phyloP scores from a whole-genome alignment of 208 protist species.

The Acanthamoeba royreba region DNA sequence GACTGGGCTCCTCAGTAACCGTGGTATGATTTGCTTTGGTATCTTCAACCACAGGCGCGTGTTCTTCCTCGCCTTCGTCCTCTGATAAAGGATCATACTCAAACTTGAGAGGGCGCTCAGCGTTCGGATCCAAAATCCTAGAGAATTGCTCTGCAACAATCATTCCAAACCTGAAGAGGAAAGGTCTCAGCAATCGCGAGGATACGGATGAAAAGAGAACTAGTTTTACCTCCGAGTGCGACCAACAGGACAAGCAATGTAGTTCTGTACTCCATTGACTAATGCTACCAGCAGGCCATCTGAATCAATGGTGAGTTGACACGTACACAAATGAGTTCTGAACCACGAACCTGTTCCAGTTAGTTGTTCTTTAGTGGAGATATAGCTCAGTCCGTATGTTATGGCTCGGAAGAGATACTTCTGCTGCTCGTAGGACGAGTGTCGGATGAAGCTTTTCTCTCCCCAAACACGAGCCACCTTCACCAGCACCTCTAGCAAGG shows the following conservation, averaged over 20 bases:
- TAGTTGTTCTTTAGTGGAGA: background rate
- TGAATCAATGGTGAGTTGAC: background rate
- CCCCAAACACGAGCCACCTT: background rate
- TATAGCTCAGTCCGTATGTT: background rate
- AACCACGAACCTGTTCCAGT: background rate
- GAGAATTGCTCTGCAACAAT: background rate
- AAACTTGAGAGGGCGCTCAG: background rate
- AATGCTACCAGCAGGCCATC: background rate
- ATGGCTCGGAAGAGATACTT: background rate
- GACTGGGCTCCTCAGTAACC: too few relatives aligned
- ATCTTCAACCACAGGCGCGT: background rate
- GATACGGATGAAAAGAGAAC: too few relatives aligned
- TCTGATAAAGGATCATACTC: background rate
- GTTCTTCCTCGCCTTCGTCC: background rate
- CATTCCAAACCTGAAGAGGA: background rate
- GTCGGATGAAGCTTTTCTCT: background rate
- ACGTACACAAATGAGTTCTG: background rate
- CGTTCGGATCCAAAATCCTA: background rate
- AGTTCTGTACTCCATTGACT: background rate
- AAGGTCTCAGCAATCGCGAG: too few relatives aligned
- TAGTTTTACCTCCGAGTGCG: background rate
- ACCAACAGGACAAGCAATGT: background rate
- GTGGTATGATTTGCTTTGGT: too few relatives aligned
- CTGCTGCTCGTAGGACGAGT: constrained; percentile 1
- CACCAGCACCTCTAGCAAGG: background rate